phyloP scores from a whole-genome alignment of 495 filamentous ascomycete species.

The Pyronema omphalodes region DNA sequence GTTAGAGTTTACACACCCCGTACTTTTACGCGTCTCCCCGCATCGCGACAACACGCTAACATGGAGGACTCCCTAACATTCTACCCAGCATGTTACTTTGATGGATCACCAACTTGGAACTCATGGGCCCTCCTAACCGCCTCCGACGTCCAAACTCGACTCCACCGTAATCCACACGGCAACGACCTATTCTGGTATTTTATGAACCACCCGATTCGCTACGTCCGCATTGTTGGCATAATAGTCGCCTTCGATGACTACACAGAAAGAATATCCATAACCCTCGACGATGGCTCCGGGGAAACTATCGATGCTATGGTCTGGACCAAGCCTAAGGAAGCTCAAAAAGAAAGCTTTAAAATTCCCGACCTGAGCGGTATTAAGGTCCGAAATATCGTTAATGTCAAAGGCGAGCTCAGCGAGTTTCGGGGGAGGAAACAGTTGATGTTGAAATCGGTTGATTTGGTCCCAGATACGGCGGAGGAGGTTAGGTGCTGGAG shows the following conservation, averaged over 20 bases:
- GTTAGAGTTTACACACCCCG: no score
- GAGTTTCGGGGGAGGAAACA: conserved; percentile 45
- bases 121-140: conserved; percentile 66
- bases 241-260: conserved; percentile 60
- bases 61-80: conserved; percentile 26
- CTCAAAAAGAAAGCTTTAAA: not conserved
- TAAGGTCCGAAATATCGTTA: conserved; percentile 49
- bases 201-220: conserved; percentile 87
- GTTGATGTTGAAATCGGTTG: conserved; percentile 46
- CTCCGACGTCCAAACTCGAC: conserved; percentile 41
- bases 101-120: conserved; percentile 62
- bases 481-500: conserved; percentile 64
- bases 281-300: conserved; percentile 77
- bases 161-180: conserved; percentile 42
- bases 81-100: conserved; percentile 75
- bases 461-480: conserved; percentile 40
- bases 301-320: conserved; percentile 40
- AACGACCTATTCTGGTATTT: conserved; percentile 40
- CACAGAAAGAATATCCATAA: conserved; percentile 11
- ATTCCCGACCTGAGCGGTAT: conserved; percentile 31
- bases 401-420: conserved; percentile 55
- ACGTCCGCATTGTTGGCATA: conserved; percentile 55
- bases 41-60: not conserved
- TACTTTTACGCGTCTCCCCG: no score
- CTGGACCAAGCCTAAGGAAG: conserved; percentile 6